phyloP scores from a whole-genome alignment of 148 eudicot species.

The Rhododendron ovatum region DNA sequence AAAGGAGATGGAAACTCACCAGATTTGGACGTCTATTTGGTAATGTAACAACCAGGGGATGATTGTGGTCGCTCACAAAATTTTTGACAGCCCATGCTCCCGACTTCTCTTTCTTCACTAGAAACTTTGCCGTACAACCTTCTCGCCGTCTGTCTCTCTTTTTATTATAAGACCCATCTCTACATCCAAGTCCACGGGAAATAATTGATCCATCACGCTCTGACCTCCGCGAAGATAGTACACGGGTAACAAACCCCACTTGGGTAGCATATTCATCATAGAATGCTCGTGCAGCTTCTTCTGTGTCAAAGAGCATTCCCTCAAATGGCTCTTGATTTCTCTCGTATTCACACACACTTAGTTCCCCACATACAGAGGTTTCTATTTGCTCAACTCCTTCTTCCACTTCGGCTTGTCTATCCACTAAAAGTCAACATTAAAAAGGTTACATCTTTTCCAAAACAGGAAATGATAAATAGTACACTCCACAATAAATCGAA shows the following conservation, averaged over 20 bases:
- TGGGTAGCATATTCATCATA: slow-evolving; percentile 37
- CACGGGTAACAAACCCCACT: slow-evolving; percentile 33
- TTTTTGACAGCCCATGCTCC: slow-evolving; percentile 33
- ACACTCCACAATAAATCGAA: not conserved
- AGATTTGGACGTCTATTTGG: slow-evolving; percentile 23
- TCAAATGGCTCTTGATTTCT: slow-evolving; percentile 27
- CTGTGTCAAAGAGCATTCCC: slow-evolving; percentile 35
- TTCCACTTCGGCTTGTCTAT: slow-evolving; percentile 14
- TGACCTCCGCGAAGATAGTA: slow-evolving; percentile 38
- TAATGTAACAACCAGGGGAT: slow-evolving; percentile 26
- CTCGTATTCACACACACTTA: slow-evolving; percentile 14
- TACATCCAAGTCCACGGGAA: slow-evolving; percentile 42
- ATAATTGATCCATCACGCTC: slow-evolving; percentile 39
- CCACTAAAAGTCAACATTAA: slow-evolving; percentile 20
- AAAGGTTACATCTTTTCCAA: not conserved
- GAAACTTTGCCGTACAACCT: slow-evolving; percentile 32
- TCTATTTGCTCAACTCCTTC: slow-evolving; percentile 17
- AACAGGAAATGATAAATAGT: not conserved
- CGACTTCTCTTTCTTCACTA: slow-evolving; percentile 31
- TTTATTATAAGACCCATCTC: slow-evolving; percentile 18
- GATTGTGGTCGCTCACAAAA: slow-evolving; percentile 38
- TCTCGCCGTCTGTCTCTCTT: slow-evolving; percentile 27
- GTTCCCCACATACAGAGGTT: slow-evolving; percentile 19
- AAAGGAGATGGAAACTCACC: slow-evolving; percentile 22
- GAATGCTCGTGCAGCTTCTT: slow-evolving; percentile 34